Conservation (phyloP, 1,139 yeast species). For the Martiniozyma asiatica region DNA sequence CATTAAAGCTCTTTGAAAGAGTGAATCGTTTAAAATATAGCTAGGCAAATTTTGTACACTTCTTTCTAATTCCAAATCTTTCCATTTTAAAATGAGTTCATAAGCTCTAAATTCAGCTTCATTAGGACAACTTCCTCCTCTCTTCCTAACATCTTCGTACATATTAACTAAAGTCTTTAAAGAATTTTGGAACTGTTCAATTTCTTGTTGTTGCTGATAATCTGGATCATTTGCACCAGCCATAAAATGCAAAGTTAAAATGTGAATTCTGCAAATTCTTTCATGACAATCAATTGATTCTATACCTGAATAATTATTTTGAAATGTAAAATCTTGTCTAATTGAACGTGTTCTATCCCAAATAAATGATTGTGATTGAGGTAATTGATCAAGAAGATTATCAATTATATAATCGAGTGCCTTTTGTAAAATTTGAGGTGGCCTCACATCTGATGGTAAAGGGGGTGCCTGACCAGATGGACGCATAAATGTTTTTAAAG, state of each 20-base stretch:
- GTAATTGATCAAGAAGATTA: conserved; percentile 50
- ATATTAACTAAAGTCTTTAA: conserved; percentile 82
- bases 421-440: conserved; percentile 59
- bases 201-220: conserved; percentile 87
- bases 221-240: conserved; percentile 58
- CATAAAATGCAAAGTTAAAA: conserved; percentile 76
- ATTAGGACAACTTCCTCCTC: conserved; percentile 60
- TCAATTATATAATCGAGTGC: conserved; percentile 65
- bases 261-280: conserved; percentile 79
- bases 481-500: conserved; percentile 87
- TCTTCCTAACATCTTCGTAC: conserved; percentile 66
- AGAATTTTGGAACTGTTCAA: conserved; percentile 89
- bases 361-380: conserved; percentile 81
- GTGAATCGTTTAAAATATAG: conserved; percentile 37
- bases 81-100: conserved; percentile 63
- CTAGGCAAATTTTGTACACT: conserved; percentile 61
- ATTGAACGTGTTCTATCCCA: conserved; percentile 99
- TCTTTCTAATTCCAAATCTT: conserved; percentile 79
- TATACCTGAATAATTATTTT: conserved; percentile 85
- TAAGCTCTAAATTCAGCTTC: conserved; percentile 94
- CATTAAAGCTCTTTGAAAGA: conserved; percentile 62
- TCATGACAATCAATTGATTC: conserved; percentile 93
- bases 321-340: conserved; percentile 93
- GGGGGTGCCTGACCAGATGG: conserved; percentile 99
- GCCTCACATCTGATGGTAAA: conserved; percentile 92